Conservation (phyloP, 805 yeast genomes). For the Saccharomycopsis selenospora region DNA sequence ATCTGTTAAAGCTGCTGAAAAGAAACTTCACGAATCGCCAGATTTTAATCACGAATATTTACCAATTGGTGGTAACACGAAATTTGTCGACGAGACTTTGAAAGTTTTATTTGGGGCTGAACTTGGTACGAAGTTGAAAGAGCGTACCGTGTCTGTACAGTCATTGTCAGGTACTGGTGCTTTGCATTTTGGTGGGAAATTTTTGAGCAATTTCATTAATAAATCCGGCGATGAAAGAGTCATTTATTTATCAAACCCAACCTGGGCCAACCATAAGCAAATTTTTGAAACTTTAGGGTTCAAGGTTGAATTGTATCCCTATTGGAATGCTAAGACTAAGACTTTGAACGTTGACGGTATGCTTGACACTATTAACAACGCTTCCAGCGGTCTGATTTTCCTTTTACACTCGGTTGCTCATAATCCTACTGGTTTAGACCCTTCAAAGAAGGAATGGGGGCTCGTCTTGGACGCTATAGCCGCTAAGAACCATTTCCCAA, state of each 20-base stretch:
- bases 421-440: slow-evolving; percentile 95
- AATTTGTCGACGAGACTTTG: slow-evolving; percentile 59
- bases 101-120: slow-evolving; percentile 61
- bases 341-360: slow-evolving; percentile 67
- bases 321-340: slow-evolving; percentile 73
- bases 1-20: slow-evolving; percentile 61
- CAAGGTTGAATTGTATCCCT: slow-evolving; percentile 64
- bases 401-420: slow-evolving; percentile 93
- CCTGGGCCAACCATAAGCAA: slow-evolving; percentile 96
- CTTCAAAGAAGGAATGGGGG: slow-evolving; percentile 74
- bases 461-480: slow-evolving; percentile 58
- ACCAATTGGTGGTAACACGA: slow-evolving; percentile 73
- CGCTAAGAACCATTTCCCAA: slow-evolving; percentile 58
- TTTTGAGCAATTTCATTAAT: slow-evolving; percentile 37
- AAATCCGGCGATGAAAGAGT: slow-evolving; percentile 22
- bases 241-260: slow-evolving; percentile 76
- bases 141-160: slow-evolving; percentile 75
- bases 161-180: slow-evolving; percentile 96
- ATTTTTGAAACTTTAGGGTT: slow-evolving; percentile 70
- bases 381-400: slow-evolving; percentile 29
- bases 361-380: slow-evolving; percentile 50
- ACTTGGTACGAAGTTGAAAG: slow-evolving; percentile 45
- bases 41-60: slow-evolving; percentile 76
- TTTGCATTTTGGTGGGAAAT: slow-evolving; percentile 74
- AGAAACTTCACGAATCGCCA: slow-evolving; percentile 40